Evolutionary conservation across 768 basidiomycete species (phyloP).

Genomic region (Amanita molliuscula): DNA sequence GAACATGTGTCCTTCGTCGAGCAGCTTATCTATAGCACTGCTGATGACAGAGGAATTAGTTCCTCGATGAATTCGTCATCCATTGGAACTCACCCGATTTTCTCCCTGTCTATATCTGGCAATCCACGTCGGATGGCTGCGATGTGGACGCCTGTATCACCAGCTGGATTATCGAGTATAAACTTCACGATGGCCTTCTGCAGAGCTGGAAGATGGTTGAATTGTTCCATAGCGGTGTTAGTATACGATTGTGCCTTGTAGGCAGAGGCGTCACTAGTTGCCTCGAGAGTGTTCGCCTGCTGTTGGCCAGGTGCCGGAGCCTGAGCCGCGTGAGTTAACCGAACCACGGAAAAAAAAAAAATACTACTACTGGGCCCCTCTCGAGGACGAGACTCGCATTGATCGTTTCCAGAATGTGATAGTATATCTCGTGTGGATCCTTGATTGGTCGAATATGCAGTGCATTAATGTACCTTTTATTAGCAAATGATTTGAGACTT

Average conservation of each 20-base stretch:
- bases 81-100: slow-evolving; percentile 45
- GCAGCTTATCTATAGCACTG: slow-evolving; percentile 63
- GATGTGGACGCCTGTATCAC: slow-evolving; percentile 66
- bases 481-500: slow-evolving; percentile 68
- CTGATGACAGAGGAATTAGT: slow-evolving; percentile 22
- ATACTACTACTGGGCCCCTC: slow-evolving; percentile 46
- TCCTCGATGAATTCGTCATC: neutral
- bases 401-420: slow-evolving; percentile 72
- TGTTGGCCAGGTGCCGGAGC: slow-evolving; percentile 21
- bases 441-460: slow-evolving; percentile 57
- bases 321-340: slow-evolving; percentile 12
- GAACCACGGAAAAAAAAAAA: neutral
- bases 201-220: slow-evolving; percentile 43
- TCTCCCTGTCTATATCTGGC: slow-evolving; percentile 38
- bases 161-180: slow-evolving; percentile 37
- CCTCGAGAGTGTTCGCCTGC: slow-evolving; percentile 9
- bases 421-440: slow-evolving; percentile 71
- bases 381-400: slow-evolving; percentile 56
- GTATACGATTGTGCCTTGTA: slow-evolving; percentile 28
- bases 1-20: slow-evolving; percentile 74
- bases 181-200: slow-evolving; percentile 60
- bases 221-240: slow-evolving; percentile 28
- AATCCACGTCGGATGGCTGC: slow-evolving; percentile 59
- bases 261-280: slow-evolving; percentile 21
- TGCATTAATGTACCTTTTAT: slow-evolving; percentile 75